A percentile compares a stretch with the other conserved stretches of the same genome.
phyloP scores from a whole-genome alignment of 495 filamentous ascomycete genomes.

The Penicillium crystallinum region DNA sequence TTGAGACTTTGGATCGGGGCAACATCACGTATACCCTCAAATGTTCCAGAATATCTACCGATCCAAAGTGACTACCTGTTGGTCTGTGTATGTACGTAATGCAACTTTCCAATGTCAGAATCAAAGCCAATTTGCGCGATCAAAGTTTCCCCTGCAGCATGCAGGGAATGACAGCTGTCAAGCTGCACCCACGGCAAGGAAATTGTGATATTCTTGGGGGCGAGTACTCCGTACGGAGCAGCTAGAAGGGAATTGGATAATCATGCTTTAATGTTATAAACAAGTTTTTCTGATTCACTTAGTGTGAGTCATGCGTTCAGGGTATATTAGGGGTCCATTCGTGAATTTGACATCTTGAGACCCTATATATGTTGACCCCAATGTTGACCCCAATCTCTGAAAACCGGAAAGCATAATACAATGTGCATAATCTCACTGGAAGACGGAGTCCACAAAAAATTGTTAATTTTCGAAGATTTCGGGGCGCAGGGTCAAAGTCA shows the following conservation, averaged over 20 bases:
- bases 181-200: background rate
- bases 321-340: too few relatives aligned
- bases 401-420: too few relatives aligned
- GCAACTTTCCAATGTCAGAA: background rate
- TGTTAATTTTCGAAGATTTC: too few relatives aligned
- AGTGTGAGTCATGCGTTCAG: background rate
- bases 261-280: background rate
- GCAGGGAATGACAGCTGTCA: conserved; percentile 1
- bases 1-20: background rate
- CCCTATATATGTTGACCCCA: too few relatives aligned
- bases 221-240: too few relatives aligned
- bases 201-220: background rate
- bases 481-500: too few relatives aligned
- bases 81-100: background rate
- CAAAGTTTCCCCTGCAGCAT: background rate
- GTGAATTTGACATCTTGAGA: too few relatives aligned
- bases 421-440: too few relatives aligned
- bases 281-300: background rate
- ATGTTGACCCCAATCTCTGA: too few relatives aligned
- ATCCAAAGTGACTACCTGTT: background rate
- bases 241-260: background rate
- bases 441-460: too few relatives aligned
- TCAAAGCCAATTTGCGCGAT: background rate
- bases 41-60: background rate
- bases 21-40: background rate